These are phyloP conservation scores for Pythium rhizo-oryzae DNA, from an alignment of 352 stramenopile genomes.

Conservation along the genomic window DNA sequence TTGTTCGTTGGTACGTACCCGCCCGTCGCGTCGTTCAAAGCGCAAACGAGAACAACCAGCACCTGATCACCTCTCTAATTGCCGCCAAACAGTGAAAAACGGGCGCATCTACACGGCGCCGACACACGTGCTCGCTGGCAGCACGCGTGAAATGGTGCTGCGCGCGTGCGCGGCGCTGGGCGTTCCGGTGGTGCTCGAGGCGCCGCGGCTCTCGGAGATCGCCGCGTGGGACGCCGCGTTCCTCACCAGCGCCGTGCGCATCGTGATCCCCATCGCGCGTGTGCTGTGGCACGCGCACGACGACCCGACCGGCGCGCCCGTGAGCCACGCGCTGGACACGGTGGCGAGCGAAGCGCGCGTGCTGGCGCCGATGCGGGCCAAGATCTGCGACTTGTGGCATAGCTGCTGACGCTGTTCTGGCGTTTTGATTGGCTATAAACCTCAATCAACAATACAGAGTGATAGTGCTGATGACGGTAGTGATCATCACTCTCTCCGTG, in stretches of 20 bases:
- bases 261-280: conserved; percentile 19
- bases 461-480: conserved; percentile 18
- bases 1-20: conserved; percentile 71
- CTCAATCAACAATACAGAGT: conserved; percentile 1
- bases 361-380: conserved; percentile 3
- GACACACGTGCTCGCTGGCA: conserved; percentile 53
- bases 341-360: neutral
- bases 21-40: neutral
- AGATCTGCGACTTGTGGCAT: conserved; percentile 26
- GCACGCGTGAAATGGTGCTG: conserved; percentile 65
- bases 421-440: conserved; percentile 13
- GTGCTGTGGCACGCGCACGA: conserved; percentile 18
- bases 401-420: conserved; percentile 3
- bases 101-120: conserved; percentile 51
- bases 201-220: conserved; percentile 57
- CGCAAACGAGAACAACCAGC: neutral
- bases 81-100: conserved; percentile 42
- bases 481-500: conserved; percentile 22
- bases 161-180: conserved; percentile 52
- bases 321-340: conserved; percentile 14
- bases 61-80: neutral
- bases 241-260: conserved; percentile 60
- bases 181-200: conserved; percentile 59
- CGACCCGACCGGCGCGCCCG: neutral
- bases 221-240: conserved; percentile 66